Evolutionary conservation across 495 filamentous ascomycete species (phyloP).

Genomic region (Penicillium mononematosum): DNA sequence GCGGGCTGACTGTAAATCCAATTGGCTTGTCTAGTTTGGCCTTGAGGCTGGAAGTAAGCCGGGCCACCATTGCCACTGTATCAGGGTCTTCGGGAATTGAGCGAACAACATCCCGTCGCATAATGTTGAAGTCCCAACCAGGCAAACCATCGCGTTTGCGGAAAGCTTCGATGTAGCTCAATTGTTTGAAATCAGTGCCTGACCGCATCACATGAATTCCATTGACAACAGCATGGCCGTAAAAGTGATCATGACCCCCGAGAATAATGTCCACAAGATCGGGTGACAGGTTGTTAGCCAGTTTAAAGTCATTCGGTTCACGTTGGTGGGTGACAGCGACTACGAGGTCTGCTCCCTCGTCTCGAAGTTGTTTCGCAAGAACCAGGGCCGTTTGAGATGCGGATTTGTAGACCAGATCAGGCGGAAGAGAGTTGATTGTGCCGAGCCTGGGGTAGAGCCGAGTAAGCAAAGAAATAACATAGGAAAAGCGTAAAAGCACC

Average conservation of each 20-base stretch:
- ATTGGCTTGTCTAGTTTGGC: constrained; percentile 78
- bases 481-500: background rate
- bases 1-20: constrained; percentile 73
- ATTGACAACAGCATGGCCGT: constrained; percentile 72
- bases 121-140: constrained; percentile 77
- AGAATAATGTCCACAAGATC: constrained; percentile 80
- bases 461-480: background rate
- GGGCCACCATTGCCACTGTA: constrained; percentile 58
- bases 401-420: constrained; percentile 76
- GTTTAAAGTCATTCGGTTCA: constrained; percentile 80
- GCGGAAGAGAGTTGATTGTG: constrained; percentile 82
- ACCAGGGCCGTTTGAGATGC: constrained; percentile 67
- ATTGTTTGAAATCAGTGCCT: constrained; percentile 85
- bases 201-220: constrained; percentile 77
- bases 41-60: constrained; percentile 67
- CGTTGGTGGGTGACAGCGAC: constrained; percentile 81
- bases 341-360: constrained; percentile 76
- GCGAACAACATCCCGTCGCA: constrained; percentile 66
- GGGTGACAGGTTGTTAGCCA: constrained; percentile 64
- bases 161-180: constrained; percentile 80
- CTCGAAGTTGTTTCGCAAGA: constrained; percentile 65
- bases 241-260: constrained; percentile 89
- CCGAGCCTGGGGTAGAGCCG: constrained; percentile 58
- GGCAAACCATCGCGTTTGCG: constrained; percentile 40
- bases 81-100: constrained; percentile 60